Evolutionary conservation across 225 moss, liverwort and hornwort genomes (phyloP).

Genomic region (Thuidium tamariscinum): DNA sequence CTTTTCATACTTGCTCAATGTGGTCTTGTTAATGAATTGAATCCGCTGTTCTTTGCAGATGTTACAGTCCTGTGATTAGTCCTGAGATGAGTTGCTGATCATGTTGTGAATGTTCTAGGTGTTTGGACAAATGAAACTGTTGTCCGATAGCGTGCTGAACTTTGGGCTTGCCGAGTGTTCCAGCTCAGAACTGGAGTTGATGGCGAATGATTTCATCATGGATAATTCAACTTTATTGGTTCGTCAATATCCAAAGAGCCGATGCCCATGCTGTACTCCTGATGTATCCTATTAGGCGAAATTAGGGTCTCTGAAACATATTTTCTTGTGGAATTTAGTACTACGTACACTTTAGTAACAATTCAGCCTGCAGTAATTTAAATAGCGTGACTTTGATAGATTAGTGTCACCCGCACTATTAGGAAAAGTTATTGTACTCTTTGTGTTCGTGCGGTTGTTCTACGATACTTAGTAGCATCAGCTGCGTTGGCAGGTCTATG

Average conservation of each 20-base stretch:
- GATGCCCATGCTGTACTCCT: not conserved
- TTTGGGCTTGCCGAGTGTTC: slow-evolving; percentile 63
- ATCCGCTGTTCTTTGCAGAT: not conserved
- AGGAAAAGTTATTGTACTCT: not conserved
- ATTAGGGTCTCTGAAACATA: too few species aligned
- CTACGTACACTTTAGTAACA: not conserved
- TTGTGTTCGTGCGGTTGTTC: not conserved
- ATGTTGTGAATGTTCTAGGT: slow-evolving; percentile 27
- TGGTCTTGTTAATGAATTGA: not conserved
- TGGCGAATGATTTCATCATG: slow-evolving; percentile 55
- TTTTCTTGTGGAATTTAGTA: not conserved
- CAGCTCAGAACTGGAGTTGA: slow-evolving; percentile 76
- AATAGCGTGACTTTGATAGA: too few species aligned
- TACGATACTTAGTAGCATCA: not conserved
- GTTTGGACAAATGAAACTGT: slow-evolving; percentile 28
- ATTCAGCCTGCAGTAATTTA: not conserved
- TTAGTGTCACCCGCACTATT: not conserved
- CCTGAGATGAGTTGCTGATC: not conserved
- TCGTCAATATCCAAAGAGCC: not conserved
- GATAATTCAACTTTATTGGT: slow-evolving; percentile 35
- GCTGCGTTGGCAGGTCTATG: slow-evolving; percentile 48
- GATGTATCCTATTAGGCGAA: not conserved
- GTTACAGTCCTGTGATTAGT: not conserved
- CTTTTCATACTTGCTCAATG: not conserved
- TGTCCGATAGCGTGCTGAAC: slow-evolving; percentile 42